phyloP scores from a whole-genome alignment of 2,329 filamentous ascomycete genomes.

The Talaromyces sp. region DNA sequence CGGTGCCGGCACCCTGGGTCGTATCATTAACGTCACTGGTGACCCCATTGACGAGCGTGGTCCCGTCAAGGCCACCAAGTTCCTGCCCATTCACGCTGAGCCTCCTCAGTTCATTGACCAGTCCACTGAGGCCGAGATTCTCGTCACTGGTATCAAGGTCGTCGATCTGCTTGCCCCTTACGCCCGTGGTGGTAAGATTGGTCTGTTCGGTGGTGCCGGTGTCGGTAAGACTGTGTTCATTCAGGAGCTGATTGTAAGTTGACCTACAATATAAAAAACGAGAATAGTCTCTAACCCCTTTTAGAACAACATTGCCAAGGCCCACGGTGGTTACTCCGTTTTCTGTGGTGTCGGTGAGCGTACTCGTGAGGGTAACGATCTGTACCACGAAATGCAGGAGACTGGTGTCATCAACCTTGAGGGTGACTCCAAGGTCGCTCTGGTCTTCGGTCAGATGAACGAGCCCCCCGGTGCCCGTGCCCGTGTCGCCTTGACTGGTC shows the following conservation, averaged over 20 bases:
- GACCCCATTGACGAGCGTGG: conserved; percentile 99
- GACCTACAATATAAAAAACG: no score
- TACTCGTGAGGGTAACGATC: conserved; percentile 99
- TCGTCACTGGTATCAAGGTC: conserved; percentile 99
- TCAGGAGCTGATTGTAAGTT: conserved; percentile 90
- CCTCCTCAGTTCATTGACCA: conserved; percentile 91
- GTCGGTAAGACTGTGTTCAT: conserved; percentile 99
- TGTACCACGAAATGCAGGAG: conserved; percentile 99
- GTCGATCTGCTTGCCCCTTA: conserved; percentile 98
- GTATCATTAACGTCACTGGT: conserved; percentile 99
- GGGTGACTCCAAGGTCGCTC: conserved; percentile 97
- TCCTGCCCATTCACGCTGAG: conserved; percentile 88
- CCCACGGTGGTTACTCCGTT: conserved; percentile 99
- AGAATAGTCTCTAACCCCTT: not conserved
- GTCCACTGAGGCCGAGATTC: conserved; percentile 93
- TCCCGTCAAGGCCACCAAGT: conserved; percentile 91
- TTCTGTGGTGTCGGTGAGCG: conserved; percentile 99
- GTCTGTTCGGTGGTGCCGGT: conserved; percentile 99
- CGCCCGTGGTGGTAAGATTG: conserved; percentile 99
- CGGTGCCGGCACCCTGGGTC: conserved; percentile 88
- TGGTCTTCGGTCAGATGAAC: conserved; percentile 99
- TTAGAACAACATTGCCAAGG: conserved; percentile 99
- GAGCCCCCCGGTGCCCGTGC: conserved; percentile 99
- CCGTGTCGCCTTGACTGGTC: conserved; percentile 97
- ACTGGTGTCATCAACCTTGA: conserved; percentile 99